Conservation (phyloP, 1,284 basidiomycete genomes). For the Heimioporus retisporus region DNA sequence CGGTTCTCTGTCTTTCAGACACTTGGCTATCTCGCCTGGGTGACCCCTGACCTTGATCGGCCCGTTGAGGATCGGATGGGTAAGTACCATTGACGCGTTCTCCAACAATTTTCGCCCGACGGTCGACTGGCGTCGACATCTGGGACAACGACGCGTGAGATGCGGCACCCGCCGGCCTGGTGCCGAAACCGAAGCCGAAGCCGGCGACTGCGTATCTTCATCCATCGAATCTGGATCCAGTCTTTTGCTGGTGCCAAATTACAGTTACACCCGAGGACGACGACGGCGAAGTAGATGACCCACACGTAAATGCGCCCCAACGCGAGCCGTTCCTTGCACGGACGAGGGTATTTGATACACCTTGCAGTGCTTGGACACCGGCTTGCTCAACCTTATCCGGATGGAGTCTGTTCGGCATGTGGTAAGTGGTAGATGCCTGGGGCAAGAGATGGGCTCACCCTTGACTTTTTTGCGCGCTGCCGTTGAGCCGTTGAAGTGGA, state of each 20-base stretch:
- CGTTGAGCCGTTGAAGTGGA: slow-evolving; percentile 92
- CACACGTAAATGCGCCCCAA: slow-evolving; percentile 84
- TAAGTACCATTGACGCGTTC: slow-evolving; percentile 99
- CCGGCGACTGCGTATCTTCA: slow-evolving; percentile 22
- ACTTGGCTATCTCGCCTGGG: slow-evolving; percentile 99
- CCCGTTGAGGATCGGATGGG: slow-evolving; percentile 97
- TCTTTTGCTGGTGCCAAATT: slow-evolving; percentile 25
- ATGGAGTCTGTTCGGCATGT: slow-evolving; percentile 74
- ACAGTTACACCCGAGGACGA: slow-evolving; percentile 10
- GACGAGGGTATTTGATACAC: slow-evolving; percentile 82
- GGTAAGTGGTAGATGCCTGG: not conserved
- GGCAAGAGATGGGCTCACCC: slow-evolving; percentile 46
- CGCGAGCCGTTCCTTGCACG: slow-evolving; percentile 93
- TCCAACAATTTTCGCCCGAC: slow-evolving; percentile 86
- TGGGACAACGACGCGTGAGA: slow-evolving; percentile 32
- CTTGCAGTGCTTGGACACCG: slow-evolving; percentile 90
- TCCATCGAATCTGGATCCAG: slow-evolving; percentile 64
- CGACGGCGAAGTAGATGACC: slow-evolving; percentile 32
- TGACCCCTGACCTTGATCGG: slow-evolving; percentile 99
- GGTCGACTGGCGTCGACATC: slow-evolving; percentile 22
- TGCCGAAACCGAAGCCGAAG: too few species aligned
- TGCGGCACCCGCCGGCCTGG: slow-evolving; percentile 16
- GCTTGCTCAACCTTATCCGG: slow-evolving; percentile 88
- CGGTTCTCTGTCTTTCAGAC: slow-evolving; percentile 93
- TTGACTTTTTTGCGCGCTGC: slow-evolving; percentile 97